These are phyloP conservation scores for Kodamaea suecica DNA, from an alignment of 1,139 yeast species.

Conservation along the genomic window DNA sequence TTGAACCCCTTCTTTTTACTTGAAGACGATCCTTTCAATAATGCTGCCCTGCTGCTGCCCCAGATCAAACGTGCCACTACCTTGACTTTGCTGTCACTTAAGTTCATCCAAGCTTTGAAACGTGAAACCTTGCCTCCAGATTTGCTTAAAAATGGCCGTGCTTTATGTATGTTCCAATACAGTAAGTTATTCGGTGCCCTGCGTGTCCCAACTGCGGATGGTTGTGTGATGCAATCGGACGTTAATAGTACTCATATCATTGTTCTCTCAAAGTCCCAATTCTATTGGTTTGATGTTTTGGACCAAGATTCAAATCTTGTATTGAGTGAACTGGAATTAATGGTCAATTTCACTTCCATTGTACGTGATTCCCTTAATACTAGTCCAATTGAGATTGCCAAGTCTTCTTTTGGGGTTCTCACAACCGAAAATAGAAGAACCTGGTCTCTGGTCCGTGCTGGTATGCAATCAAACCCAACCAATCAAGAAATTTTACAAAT, in stretches of 20 bases:
- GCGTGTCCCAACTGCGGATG: slow-evolving; percentile 73
- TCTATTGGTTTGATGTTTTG: slow-evolving; percentile 90
- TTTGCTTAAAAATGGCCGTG: slow-evolving; percentile 56
- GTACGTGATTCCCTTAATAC: slow-evolving; percentile 66
- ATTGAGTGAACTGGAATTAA: slow-evolving; percentile 70
- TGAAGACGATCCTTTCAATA: slow-evolving; percentile 88
- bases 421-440: slow-evolving; percentile 84
- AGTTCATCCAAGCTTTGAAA: slow-evolving; percentile 76
- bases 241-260: slow-evolving; percentile 72
- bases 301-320: slow-evolving; percentile 68
- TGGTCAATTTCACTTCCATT: slow-evolving; percentile 70
- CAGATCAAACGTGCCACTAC: slow-evolving; percentile 83
- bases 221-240: slow-evolving; percentile 85
- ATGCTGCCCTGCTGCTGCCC: slow-evolving; percentile 49
- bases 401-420: slow-evolving; percentile 81
- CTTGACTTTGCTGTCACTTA: slow-evolving; percentile 70
- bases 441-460: slow-evolving; percentile 74
- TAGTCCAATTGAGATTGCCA: slow-evolving; percentile 64
- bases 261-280: slow-evolving; percentile 82
- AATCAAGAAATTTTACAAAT: slow-evolving; percentile 71
- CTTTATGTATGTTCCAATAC: slow-evolving; percentile 88
- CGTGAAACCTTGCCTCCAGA: slow-evolving; percentile 77
- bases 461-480: slow-evolving; percentile 37
- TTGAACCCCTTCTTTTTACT: slow-evolving; percentile 83
- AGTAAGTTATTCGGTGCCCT: slow-evolving; percentile 82